phyloP scores from a whole-genome alignment of 441 rosid genomes.

The Breynia disticha region DNA sequence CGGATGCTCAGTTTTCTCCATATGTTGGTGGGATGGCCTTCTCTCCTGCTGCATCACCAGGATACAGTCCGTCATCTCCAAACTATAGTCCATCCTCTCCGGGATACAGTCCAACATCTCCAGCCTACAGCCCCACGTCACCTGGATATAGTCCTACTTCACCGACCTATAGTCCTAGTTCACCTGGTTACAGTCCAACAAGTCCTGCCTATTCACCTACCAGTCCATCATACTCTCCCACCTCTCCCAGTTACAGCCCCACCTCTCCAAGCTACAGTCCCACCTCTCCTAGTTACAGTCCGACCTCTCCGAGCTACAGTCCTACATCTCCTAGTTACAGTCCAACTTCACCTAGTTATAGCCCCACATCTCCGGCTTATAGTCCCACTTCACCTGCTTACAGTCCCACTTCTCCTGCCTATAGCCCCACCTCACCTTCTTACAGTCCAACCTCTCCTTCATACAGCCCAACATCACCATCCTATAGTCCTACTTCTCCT shows the following conservation, averaged over 20 bases:
- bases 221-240: slow-evolving; percentile 53
- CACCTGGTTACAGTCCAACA: slow-evolving; percentile 39
- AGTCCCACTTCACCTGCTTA: slow-evolving; percentile 83
- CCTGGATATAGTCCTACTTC: slow-evolving; percentile 58
- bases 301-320: slow-evolving; percentile 63
- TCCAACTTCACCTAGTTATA: slow-evolving; percentile 64
- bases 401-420: slow-evolving; percentile 72
- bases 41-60: slow-evolving; percentile 81
- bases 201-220: slow-evolving; percentile 54
- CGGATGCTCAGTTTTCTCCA: slow-evolving; percentile 85
- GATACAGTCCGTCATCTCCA: slow-evolving; percentile 77
- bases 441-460: slow-evolving; percentile 42
- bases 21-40: slow-evolving; percentile 83
- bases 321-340: slow-evolving; percentile 80
- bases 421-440: slow-evolving; percentile 61
- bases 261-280: slow-evolving; percentile 85
- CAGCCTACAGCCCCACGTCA: slow-evolving; percentile 45
- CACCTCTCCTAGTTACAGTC: slow-evolving; percentile 61
- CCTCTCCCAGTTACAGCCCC: slow-evolving; percentile 69
- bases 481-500: slow-evolving; percentile 73
- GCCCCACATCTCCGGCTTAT: slow-evolving; percentile 78
- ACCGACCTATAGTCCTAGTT: slow-evolving; percentile 49
- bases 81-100: slow-evolving; percentile 87
- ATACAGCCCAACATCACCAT: slow-evolving; percentile 39
- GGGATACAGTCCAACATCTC: slow-evolving; percentile 68